Conservation (phyloP, 805 yeast species). For the Martiniozyma abietophila region DNA sequence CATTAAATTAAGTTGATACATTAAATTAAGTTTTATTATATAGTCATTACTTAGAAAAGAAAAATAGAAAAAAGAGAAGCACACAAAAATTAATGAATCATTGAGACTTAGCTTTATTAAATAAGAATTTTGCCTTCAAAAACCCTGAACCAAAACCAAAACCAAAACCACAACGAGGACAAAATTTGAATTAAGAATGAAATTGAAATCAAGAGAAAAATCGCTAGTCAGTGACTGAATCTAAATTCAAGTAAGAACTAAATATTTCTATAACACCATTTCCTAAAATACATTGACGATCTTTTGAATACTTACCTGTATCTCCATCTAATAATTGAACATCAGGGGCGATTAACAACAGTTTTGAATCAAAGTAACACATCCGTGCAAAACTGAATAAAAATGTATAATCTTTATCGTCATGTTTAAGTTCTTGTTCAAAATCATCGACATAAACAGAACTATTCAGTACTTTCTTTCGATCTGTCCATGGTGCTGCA, state of each 20-base stretch:
- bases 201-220: too few relatives aligned
- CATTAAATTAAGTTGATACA: too few relatives aligned
- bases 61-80: too few relatives aligned
- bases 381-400: slow-evolving; percentile 5
- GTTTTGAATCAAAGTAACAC: slow-evolving; percentile 7
- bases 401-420: neutral
- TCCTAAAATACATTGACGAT: slow-evolving; percentile 7
- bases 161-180: too few relatives aligned
- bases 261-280: slow-evolving; percentile 11
- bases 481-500: neutral
- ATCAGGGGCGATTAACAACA: slow-evolving; percentile 8
- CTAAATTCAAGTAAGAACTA: slow-evolving; percentile 4
- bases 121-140: too few relatives aligned
- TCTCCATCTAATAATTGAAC: slow-evolving; percentile 7
- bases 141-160: too few relatives aligned
- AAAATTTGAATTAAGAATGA: too few relatives aligned
- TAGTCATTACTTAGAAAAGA: too few relatives aligned
- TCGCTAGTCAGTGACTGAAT: neutral
- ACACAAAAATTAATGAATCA: too few relatives aligned
- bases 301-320: slow-evolving; percentile 2
- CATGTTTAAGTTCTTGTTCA: neutral
- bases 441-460: neutral
- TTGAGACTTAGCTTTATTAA: too few relatives aligned
- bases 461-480: neutral
- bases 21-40: too few relatives aligned